A percentile compares a stretch with the other conserved stretches of the same genome.
These are phyloP conservation scores for Asterionellopsis glacialis DNA, from an alignment of 108 stramenopile species.

Conservation along the genomic window DNA sequence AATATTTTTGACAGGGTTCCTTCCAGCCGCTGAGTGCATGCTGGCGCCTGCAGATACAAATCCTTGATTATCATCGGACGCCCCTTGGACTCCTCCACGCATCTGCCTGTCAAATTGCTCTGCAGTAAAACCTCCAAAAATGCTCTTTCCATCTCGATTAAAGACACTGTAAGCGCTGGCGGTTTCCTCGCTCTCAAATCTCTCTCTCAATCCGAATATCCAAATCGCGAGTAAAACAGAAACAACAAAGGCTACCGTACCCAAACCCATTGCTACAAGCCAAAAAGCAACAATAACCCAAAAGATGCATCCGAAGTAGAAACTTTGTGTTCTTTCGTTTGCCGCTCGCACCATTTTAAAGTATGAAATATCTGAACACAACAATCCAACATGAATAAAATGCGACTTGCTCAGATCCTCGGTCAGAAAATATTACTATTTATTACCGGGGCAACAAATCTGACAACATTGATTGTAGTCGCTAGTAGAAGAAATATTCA, in stretches of 20 bases:
- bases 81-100: slow-evolving; percentile 8
- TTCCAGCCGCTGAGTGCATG: too few relatives aligned
- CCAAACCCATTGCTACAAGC: slow-evolving; percentile 13
- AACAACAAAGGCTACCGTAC: slow-evolving; percentile 24
- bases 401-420: too few relatives aligned
- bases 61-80: too few relatives aligned
- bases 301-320: slow-evolving; percentile 5
- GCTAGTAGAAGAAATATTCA: too few relatives aligned
- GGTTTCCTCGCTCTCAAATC: slow-evolving; percentile 25
- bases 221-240: slow-evolving; percentile 19
- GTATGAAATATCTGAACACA: too few relatives aligned
- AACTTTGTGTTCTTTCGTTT: slow-evolving; percentile 13
- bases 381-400: too few relatives aligned
- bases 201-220: slow-evolving; percentile 26
- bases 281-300: slow-evolving; percentile 1
- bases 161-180: slow-evolving; percentile 35
- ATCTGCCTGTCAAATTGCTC: slow-evolving; percentile 27
- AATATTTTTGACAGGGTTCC: background rate
- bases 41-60: too few relatives aligned
- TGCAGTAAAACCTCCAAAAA: slow-evolving; percentile 25
- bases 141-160: slow-evolving; percentile 21
- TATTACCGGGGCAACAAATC: too few relatives aligned
- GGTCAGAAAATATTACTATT: too few relatives aligned
- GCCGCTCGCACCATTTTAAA: slow-evolving; percentile 26
- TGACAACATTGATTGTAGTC: too few relatives aligned